Evolutionary conservation across 2,329 filamentous ascomycete species (phyloP).

Genomic region (Elsinoe australis): DNA sequence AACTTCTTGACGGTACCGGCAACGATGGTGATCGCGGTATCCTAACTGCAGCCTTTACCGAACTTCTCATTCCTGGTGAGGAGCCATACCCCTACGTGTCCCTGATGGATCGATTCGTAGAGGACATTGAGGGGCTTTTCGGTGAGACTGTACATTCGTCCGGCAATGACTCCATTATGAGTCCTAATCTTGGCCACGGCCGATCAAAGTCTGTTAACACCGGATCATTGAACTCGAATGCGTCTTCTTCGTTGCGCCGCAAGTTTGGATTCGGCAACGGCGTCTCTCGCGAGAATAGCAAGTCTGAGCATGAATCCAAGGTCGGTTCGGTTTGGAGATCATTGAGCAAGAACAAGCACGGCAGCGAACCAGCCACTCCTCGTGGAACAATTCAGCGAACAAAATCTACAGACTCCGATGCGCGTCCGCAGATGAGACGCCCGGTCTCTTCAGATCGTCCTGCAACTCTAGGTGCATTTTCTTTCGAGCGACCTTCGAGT

Average conservation of each 20-base stretch:
- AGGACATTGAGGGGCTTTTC: slow-evolving; percentile 85
- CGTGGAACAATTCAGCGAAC: slow-evolving; percentile 61
- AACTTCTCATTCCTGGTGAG: slow-evolving; percentile 71
- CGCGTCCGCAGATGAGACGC: slow-evolving; percentile 40
- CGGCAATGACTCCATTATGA: slow-evolving; percentile 13
- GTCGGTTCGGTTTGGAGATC: slow-evolving; percentile 75
- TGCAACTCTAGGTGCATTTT: slow-evolving; percentile 41
- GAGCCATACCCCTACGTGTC: slow-evolving; percentile 79
- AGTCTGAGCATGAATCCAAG: slow-evolving; percentile 58
- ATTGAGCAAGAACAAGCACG: slow-evolving; percentile 69
- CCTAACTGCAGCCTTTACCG: slow-evolving; percentile 79
- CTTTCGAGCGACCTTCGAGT: slow-evolving; percentile 40
- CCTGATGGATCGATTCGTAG: slow-evolving; percentile 76
- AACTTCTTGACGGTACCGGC: slow-evolving; percentile 78
- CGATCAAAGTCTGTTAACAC: slow-evolving; percentile 55
- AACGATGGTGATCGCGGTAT: slow-evolving; percentile 88
- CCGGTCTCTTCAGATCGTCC: slow-evolving; percentile 49
- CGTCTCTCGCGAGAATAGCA: slow-evolving; percentile 71
- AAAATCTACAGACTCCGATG: slow-evolving; percentile 67
- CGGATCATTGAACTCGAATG: slow-evolving; percentile 75
- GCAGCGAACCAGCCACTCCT: slow-evolving; percentile 56
- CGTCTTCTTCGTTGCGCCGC: slow-evolving; percentile 76
- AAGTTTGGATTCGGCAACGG: slow-evolving; percentile 70
- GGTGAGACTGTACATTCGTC: slow-evolving; percentile 46
- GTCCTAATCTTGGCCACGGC: slow-evolving; percentile 29